Evolutionary conservation across 163 green algal species (phyloP).

Genomic region (Prototheca stagnorum): DNA sequence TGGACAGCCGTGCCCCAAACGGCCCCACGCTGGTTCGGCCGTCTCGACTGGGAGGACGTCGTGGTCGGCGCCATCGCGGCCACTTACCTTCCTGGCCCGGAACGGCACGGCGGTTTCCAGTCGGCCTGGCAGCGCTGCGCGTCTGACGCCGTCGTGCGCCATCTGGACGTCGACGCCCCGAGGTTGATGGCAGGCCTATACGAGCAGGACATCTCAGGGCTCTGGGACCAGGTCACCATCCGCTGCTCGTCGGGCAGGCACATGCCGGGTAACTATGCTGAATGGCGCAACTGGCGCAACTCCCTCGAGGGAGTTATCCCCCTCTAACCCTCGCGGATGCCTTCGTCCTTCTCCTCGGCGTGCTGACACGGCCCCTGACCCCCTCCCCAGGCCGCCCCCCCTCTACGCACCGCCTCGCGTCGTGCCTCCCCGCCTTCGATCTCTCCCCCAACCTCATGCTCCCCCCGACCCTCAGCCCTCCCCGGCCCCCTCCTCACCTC

Average conservation of each 20-base stretch:
- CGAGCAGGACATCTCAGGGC: slow-evolving; percentile 17
- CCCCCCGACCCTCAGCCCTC: no score
- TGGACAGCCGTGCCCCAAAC: slow-evolving; percentile 8
- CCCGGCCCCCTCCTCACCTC: no score
- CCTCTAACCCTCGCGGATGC: no score
- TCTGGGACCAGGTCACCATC: slow-evolving; percentile 11
- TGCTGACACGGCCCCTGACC: no score
- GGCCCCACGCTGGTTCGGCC: slow-evolving; percentile 18
- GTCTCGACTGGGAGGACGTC: slow-evolving; percentile 21
- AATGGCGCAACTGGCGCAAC: no score
- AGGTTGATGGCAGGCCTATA: slow-evolving; percentile 22
- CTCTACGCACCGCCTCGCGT: no score
- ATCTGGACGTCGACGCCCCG: slow-evolving; percentile 37
- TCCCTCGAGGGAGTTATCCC: no score
- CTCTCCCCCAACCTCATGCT: no score
- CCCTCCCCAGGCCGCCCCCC: no score
- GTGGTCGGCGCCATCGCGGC: slow-evolving; percentile 4
- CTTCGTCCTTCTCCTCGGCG: no score
- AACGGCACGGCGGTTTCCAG: slow-evolving; percentile 13
- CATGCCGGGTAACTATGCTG: slow-evolving; percentile 14
- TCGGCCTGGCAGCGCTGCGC: slow-evolving; percentile 29
- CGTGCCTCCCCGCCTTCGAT: no score
- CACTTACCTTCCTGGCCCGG: background rate
- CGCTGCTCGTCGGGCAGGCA: slow-evolving; percentile 12
- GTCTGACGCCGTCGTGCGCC: slow-evolving; percentile 19